phyloP scores from a whole-genome alignment of 176 grass and related monocot genomes.

The Phyllostachys edulis region DNA sequence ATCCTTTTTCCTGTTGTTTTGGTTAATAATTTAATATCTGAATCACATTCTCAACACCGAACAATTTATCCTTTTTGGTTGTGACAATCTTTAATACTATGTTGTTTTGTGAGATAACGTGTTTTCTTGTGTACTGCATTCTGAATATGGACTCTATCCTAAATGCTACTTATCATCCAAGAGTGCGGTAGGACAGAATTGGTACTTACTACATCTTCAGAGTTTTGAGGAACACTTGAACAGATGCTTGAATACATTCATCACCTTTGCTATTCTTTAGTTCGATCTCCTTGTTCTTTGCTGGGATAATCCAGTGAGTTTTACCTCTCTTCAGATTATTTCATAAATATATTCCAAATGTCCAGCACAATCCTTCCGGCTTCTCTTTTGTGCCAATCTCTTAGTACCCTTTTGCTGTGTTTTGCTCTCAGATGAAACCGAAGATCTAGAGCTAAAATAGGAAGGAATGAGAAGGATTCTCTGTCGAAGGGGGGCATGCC shows the following conservation, averaged over 20 bases:
- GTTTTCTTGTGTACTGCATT: neutral
- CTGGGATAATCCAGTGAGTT: neutral
- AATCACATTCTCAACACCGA: slow-evolving; percentile 2
- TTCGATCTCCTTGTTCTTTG: neutral
- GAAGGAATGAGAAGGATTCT: neutral
- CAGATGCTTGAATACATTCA: neutral
- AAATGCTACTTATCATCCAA: too few relatives aligned
- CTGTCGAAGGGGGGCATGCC: neutral
- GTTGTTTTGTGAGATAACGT: slow-evolving; percentile 4
- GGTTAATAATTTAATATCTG: slow-evolving; percentile 14
- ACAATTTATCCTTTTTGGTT: slow-evolving; percentile 23
- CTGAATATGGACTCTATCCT: neutral
- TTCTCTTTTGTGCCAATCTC: neutral
- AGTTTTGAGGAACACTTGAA: neutral
- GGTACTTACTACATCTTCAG: neutral
- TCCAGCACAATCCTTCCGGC: neutral
- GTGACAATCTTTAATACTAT: neutral
- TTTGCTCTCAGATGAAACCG: neutral
- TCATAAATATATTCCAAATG: neutral
- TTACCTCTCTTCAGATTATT: neutral
- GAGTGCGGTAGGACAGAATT: neutral
- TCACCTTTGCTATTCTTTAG: neutral
- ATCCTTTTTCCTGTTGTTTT: neutral
- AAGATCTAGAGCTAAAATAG: neutral
- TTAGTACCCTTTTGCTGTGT: neutral